Conservation (phyloP, 2,329 filamentous ascomycete genomes). For the Penicillium verrucosum region DNA sequence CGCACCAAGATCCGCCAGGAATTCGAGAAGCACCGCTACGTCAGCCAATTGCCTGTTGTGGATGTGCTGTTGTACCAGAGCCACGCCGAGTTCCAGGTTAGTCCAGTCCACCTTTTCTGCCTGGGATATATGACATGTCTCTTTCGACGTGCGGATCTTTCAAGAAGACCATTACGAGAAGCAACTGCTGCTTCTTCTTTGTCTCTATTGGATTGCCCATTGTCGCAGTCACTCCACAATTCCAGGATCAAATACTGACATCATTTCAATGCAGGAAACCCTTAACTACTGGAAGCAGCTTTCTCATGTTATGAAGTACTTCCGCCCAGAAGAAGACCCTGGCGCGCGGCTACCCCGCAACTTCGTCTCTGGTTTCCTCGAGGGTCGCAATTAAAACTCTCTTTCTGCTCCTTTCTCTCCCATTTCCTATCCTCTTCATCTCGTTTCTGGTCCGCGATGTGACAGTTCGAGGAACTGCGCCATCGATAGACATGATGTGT, state of each 20-base stretch:
- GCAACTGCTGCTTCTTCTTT: not conserved
- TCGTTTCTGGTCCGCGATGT: constrained; percentile 22
- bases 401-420: constrained; percentile 15
- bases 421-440: constrained; percentile 14
- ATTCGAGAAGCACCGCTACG: constrained; percentile 92
- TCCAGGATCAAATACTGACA: not conserved
- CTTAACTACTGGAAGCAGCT: constrained; percentile 99
- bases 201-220: not conserved
- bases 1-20: constrained; percentile 94
- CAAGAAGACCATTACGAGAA: not conserved
- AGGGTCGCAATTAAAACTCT: constrained; percentile 61
- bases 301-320: constrained; percentile 94
- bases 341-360: constrained; percentile 73
- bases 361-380: constrained; percentile 93
- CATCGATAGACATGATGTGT: constrained; percentile 34
- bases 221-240: not conserved
- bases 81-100: constrained; percentile 89
- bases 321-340: constrained; percentile 80
- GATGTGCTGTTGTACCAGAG: constrained; percentile 90
- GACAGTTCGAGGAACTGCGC: constrained; percentile 13
- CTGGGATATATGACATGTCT: not conserved
- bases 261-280: constrained; percentile 66
- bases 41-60: constrained; percentile 81
- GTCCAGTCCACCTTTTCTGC: constrained; percentile 10
- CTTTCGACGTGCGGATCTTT: not conserved